Percentiles rank a stretch among this genome's conserved stretches.
phyloP scores from a whole-genome alignment of 1,284 basidiomycete genomes.

The Macrocystidia cucumis region DNA sequence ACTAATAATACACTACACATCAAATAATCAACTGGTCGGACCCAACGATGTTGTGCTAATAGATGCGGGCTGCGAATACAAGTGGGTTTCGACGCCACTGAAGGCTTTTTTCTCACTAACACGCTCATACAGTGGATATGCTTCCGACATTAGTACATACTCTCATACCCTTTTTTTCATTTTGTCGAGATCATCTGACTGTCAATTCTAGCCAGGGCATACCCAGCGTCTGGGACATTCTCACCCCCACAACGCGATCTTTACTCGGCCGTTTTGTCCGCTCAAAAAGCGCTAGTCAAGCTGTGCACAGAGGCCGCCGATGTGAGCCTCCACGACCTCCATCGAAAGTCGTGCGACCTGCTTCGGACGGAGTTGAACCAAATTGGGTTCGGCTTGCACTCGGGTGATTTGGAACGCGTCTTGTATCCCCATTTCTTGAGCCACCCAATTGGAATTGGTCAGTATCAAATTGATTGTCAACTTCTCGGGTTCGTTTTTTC shows the following conservation, averaged over 20 bases:
- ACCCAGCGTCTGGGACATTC: conserved; percentile 80
- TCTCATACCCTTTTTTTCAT: conserved; percentile 1
- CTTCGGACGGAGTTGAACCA: conserved; percentile 72
- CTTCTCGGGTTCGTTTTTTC: conserved; percentile 2
- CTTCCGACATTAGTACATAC: conserved; percentile 84
- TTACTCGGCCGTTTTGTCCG: conserved; percentile 78
- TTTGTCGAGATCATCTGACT: conserved; percentile 8
- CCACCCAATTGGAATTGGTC: conserved; percentile 82
- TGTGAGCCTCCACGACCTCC: conserved; percentile 65
- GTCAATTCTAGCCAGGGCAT: conserved; percentile 66
- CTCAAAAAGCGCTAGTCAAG: conserved; percentile 63
- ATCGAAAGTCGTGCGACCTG: conserved; percentile 66
- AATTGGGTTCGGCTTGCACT: conserved; percentile 69
- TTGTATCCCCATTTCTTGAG: conserved; percentile 86
- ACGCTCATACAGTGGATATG: conserved; percentile 64
- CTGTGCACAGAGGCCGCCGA: conserved; percentile 47
- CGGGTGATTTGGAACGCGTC: conserved; percentile 64
- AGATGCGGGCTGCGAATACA: conserved; percentile 87
- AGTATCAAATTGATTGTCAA: conserved; percentile 16
- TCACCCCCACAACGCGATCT: conserved; percentile 79
- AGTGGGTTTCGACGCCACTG: conserved; percentile 37
- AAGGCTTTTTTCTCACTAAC: conserved; percentile 5
- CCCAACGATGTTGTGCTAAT: conserved; percentile 78
- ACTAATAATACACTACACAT: conserved; percentile 88
- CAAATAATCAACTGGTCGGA: conserved; percentile 74